Percentiles rank a stretch among this genome's conserved stretches.
phyloP scores from a whole-genome alignment of 768 basidiomycete species.

The Calocera viscosa region DNA sequence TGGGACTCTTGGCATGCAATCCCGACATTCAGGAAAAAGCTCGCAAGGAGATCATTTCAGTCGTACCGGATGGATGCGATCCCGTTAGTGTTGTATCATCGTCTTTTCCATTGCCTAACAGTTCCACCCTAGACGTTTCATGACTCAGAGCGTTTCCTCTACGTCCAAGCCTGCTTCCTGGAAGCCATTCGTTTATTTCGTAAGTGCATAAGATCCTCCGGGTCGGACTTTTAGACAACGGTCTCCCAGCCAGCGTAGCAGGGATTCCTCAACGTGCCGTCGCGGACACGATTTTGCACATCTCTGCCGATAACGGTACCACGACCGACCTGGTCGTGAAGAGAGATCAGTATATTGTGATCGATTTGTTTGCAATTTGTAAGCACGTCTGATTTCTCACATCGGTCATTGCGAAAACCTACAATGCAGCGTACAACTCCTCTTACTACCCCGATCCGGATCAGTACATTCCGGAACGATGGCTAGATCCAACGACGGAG shows the following conservation, averaged over 20 bases:
- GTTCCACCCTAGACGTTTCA: constrained; percentile 16
- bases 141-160: constrained; percentile 24
- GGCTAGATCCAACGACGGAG: constrained; percentile 32
- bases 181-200: constrained; percentile 30
- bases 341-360: neutral
- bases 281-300: constrained; percentile 21
- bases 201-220: constrained; percentile 15
- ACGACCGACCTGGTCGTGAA: constrained; percentile 7
- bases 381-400: constrained; percentile 15
- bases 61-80: constrained; percentile 20
- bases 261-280: constrained; percentile 25
- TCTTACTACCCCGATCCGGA: constrained; percentile 39
- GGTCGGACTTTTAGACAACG: neutral
- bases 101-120: neutral
- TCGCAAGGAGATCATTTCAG: constrained; percentile 24
- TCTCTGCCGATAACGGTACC: constrained; percentile 15
- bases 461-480: constrained; percentile 40
- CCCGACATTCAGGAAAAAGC: constrained; percentile 26
- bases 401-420: neutral
- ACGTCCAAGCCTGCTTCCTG: constrained; percentile 22
- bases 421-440: constrained; percentile 36
- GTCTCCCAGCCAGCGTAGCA: constrained; percentile 23
- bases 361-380: neutral
- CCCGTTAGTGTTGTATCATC: constrained; percentile 16
- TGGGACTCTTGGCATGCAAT: constrained; percentile 27